Percentiles rank a stretch among this genome's conserved stretches.
Evolutionary conservation across 2,329 filamentous ascomycete species (phyloP).

Genomic region (Aciculosporium take): DNA sequence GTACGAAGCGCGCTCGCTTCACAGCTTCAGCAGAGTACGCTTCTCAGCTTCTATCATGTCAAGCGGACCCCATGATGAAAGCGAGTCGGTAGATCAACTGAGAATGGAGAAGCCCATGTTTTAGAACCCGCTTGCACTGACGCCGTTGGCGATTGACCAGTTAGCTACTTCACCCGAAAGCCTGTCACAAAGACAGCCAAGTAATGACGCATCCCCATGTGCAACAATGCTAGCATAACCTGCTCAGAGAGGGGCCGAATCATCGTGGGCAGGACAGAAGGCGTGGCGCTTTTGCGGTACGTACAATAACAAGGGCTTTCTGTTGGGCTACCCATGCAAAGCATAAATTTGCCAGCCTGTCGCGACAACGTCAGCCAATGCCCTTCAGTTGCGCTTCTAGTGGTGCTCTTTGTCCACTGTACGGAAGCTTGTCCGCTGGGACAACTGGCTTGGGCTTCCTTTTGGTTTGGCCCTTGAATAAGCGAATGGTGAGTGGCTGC

Average conservation of each 20-base stretch:
- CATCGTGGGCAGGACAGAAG: background rate
- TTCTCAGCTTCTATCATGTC: background rate
- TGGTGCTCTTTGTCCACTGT: too few species aligned
- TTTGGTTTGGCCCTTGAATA: too few species aligned
- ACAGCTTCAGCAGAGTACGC: background rate
- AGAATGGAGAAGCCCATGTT: background rate
- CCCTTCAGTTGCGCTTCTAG: too few species aligned
- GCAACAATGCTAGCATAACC: background rate
- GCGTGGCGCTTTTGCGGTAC: background rate
- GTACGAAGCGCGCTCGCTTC: too few species aligned
- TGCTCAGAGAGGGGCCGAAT: background rate
- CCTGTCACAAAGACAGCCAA: background rate
- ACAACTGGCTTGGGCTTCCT: too few species aligned
- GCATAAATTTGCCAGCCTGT: constrained; percentile 2
- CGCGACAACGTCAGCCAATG: background rate
- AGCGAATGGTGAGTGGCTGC: too few species aligned
- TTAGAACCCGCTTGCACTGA: background rate
- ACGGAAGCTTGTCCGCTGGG: too few species aligned
- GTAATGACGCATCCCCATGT: background rate
- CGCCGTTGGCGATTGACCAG: background rate
- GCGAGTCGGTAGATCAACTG: background rate
- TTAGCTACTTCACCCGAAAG: background rate
- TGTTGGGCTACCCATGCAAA: constrained; percentile 2
- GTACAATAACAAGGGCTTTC: background rate
- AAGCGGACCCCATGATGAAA: background rate